phyloP scores from a whole-genome alignment of 2,329 filamentous ascomycete genomes.

The Cercospora beticola region DNA sequence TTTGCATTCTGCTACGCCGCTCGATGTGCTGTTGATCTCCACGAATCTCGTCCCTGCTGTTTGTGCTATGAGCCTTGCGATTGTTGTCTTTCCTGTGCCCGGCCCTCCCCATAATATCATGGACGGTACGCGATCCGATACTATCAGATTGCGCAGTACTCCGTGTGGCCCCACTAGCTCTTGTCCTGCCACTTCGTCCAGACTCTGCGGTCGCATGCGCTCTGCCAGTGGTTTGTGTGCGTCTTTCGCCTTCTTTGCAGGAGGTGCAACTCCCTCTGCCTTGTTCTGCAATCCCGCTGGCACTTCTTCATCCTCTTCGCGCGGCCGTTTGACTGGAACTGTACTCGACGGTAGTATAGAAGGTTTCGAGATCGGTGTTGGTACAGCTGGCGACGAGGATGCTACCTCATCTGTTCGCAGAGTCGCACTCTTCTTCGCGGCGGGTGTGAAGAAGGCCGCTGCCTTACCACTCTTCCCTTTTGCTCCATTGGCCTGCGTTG shows the following conservation, averaged over 20 bases:
- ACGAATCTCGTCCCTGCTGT: slow-evolving; percentile 83
- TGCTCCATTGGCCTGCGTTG: slow-evolving; percentile 31
- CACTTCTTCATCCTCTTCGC: slow-evolving; percentile 29
- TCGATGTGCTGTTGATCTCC: slow-evolving; percentile 91
- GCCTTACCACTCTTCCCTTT: slow-evolving; percentile 37
- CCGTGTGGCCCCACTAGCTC: slow-evolving; percentile 82
- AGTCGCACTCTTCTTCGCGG: slow-evolving; percentile 43
- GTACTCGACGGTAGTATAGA: slow-evolving; percentile 25
- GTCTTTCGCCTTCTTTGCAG: slow-evolving; percentile 67
- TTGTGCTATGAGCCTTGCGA: slow-evolving; percentile 83
- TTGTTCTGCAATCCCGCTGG: background rate
- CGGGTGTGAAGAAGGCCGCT: slow-evolving; percentile 58
- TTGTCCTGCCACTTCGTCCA: slow-evolving; percentile 88
- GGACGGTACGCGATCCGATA: slow-evolving; percentile 80
- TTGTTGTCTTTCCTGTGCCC: slow-evolving; percentile 85
- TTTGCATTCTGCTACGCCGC: slow-evolving; percentile 86
- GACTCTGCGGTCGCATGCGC: slow-evolving; percentile 79
- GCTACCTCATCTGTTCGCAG: slow-evolving; percentile 31
- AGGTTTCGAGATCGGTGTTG: slow-evolving; percentile 18
- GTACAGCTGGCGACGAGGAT: slow-evolving; percentile 24
- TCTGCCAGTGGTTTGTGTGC: slow-evolving; percentile 81
- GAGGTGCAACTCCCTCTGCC: slow-evolving; percentile 41
- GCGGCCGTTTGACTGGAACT: slow-evolving; percentile 31
- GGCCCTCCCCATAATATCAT: slow-evolving; percentile 92
- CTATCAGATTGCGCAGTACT: slow-evolving; percentile 82